phyloP scores from a whole-genome alignment of 2,329 filamentous ascomycete genomes.

The Graphilbum ipis-grandicollis region DNA sequence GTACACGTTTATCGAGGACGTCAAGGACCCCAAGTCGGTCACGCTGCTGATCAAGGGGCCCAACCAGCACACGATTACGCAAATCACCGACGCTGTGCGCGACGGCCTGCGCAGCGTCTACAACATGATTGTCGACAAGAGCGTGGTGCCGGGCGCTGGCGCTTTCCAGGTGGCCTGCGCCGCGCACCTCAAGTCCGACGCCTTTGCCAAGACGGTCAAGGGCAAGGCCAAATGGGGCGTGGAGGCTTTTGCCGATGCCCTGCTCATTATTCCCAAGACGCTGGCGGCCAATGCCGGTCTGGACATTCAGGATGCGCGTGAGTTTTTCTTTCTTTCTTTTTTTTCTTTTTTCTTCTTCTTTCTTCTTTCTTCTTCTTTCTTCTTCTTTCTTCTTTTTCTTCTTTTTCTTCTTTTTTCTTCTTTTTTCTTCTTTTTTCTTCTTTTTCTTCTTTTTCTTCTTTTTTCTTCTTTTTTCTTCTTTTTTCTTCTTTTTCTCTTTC shows the following conservation, averaged over 20 bases:
- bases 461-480: too few species aligned
- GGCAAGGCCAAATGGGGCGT: conserved; percentile 97
- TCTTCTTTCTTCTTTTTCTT: too few species aligned
- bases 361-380: too few species aligned
- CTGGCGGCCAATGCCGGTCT: conserved; percentile 90
- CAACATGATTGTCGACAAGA: conserved; percentile 98
- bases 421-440: too few species aligned
- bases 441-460: too few species aligned
- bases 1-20: conserved; percentile 96
- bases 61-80: conserved; percentile 88
- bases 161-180: conserved; percentile 94
- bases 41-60: conserved; percentile 96
- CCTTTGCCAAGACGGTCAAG: conserved; percentile 80
- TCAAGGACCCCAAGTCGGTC: conserved; percentile 96
- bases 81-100: conserved; percentile 90
- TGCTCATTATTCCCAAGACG: conserved; percentile 93
- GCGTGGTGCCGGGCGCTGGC: conserved; percentile 84
- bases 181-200: conserved; percentile 69
- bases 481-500: too few species aligned
- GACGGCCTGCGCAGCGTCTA: conserved; percentile 93
- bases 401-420: too few species aligned
- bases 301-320: conserved; percentile 88
- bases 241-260: conserved; percentile 81
- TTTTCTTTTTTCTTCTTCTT: too few species aligned
- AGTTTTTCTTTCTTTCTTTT: too few species aligned